phyloP scores from a whole-genome alignment of 1,139 yeast species.

The Lodderomyces metapsilosis region DNA sequence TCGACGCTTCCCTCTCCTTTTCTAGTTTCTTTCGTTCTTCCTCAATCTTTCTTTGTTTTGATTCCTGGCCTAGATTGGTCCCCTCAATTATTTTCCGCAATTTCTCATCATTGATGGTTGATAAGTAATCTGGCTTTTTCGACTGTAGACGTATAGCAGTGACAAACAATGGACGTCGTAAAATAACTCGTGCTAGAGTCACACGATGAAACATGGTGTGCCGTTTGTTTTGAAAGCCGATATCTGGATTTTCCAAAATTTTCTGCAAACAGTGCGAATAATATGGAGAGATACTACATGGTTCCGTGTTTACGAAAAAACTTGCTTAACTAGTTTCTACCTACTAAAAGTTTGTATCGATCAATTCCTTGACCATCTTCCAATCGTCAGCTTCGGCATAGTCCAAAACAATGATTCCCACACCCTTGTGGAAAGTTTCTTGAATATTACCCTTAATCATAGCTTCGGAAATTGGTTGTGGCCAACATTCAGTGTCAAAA shows the following conservation, averaged over 20 bases:
- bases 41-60: conserved; percentile 12
- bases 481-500: conserved; percentile 75
- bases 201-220: not conserved
- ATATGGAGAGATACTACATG: too few species aligned
- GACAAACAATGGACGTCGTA: conserved; percentile 6
- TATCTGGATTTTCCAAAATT: not conserved
- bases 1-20: conserved; percentile 9
- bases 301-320: not conserved
- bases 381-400: conserved; percentile 65
- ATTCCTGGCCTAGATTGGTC: conserved; percentile 22
- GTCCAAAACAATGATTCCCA: conserved; percentile 65
- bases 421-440: conserved; percentile 50
- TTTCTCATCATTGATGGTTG: conserved; percentile 14
- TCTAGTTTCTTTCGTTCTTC: conserved; percentile 12
- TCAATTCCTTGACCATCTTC: conserved; percentile 52
- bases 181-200: not conserved
- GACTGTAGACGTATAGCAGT: conserved; percentile 11
- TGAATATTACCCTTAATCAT: conserved; percentile 48
- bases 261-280: not conserved
- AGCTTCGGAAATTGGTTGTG: conserved; percentile 59
- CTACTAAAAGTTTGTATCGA: conserved; percentile 52
- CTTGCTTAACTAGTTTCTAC: not conserved
- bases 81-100: conserved; percentile 20
- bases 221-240: not conserved
- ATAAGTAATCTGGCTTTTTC: conserved; percentile 10